Conservation (phyloP, 2,329 filamentous ascomycete species). For the Aaosphaeria arxii region DNA sequence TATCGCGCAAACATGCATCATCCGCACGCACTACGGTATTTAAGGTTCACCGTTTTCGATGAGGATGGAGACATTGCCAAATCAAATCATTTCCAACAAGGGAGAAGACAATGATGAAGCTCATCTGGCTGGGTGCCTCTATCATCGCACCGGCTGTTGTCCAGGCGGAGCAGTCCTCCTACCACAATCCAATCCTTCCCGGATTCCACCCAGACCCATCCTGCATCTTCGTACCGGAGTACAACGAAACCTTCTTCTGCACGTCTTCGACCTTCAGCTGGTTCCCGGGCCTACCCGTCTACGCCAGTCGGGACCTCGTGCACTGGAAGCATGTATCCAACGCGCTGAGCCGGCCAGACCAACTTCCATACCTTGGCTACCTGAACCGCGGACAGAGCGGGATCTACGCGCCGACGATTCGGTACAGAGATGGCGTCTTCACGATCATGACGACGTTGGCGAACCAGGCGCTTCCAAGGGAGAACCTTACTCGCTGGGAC, state of each 20-base stretch:
- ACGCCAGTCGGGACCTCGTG: constrained; percentile 49
- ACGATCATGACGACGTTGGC: not conserved
- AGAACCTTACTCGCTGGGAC: not conserved
- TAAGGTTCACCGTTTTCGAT: too few species aligned
- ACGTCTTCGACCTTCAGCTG: constrained; percentile 51
- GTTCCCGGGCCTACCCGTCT: constrained; percentile 52
- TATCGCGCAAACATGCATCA: too few species aligned
- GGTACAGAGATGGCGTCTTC: not conserved
- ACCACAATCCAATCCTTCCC: constrained; percentile 46
- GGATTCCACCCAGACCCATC: constrained; percentile 51
- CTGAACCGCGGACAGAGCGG: not conserved
- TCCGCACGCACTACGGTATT: too few species aligned
- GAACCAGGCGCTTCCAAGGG: not conserved
- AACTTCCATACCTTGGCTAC: not conserved
- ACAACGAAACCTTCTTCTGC: constrained; percentile 47
- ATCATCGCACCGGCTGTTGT: too few species aligned
- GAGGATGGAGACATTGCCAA: too few species aligned
- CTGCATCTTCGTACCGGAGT: constrained; percentile 33
- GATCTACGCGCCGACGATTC: not conserved
- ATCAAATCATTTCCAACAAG: too few species aligned
- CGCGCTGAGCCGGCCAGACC: not conserved
- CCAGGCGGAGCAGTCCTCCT: not conserved
- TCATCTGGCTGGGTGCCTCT: too few species aligned
- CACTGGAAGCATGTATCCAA: constrained; percentile 17
- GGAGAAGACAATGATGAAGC: too few species aligned